Base-by-base conservation (phyloP, 73 alveolate genomes). In the Paramecium octaurelia region DNA sequence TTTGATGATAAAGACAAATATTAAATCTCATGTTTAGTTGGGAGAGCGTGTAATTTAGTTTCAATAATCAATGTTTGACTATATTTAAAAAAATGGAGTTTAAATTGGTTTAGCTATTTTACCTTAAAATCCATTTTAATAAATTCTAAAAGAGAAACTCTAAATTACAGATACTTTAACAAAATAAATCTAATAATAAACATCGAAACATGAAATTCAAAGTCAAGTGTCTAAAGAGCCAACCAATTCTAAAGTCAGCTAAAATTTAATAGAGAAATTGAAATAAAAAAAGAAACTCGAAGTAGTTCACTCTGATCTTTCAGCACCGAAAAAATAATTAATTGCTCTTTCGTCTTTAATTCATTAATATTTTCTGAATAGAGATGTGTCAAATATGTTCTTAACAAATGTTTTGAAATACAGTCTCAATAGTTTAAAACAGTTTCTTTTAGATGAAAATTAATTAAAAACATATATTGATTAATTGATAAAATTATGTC, bases 311-410 rank as follows among this genome's bases (percentile, higher is more conserved):
- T 35, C 44, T n/a, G 87, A 73, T n/a, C 68, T 4, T 35, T 9
- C 2, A 35, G 50, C 87, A 29, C 87, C 87, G 14, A 73, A 34
- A 73, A 36, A 73, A 14, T 38, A 73, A 73, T 73, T 73, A 73
- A 73, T 73, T 35, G 57, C 36, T 21, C n/a, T 73, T 5, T 35
- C 87, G 2, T 16, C 42, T 9, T 36, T 73, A 40, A 35, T 73
- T 73, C 87, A 73, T 73, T 34, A 34, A 35, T 73, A 73, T 38
- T 73, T 4, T 73, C 34, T n/a, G 16, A 11, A 11, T 14, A 73
- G 87, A 36, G 59, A 73, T 73, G 87, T 73, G 6, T 73, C 87
- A 16, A 73, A 73, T 73, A 73, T 73, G 87, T 73, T 36, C 38
- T 73, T 36, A 21, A 5, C 5, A 38, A 73, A 73, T 73, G 87